Conservation (phyloP, 345 rosid genomes). For the Lepidium sativum region DNA sequence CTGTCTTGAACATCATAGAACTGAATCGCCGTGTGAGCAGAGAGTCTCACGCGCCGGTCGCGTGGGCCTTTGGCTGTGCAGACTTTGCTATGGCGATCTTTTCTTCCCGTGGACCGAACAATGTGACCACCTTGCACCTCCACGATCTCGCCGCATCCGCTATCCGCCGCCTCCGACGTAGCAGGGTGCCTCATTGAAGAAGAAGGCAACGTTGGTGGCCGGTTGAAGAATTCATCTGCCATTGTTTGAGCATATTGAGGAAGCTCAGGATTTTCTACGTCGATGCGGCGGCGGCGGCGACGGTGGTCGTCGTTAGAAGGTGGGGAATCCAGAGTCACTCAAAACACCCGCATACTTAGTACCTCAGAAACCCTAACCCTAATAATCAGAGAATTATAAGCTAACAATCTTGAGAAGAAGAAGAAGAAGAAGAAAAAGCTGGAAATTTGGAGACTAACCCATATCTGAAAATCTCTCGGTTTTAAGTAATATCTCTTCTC, state of each 20-base stretch:
- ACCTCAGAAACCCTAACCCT: constrained; percentile 27
- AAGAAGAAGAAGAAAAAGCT: constrained; percentile 9
- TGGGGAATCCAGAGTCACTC: constrained; percentile 31
- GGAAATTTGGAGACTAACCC: constrained; percentile 18
- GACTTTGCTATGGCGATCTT: constrained; percentile 94
- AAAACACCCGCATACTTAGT: constrained; percentile 20
- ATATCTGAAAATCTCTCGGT: neutral
- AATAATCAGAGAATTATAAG: neutral
- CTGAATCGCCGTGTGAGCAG: constrained; percentile 91
- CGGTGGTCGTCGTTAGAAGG: constrained; percentile 20
- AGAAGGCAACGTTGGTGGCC: constrained; percentile 40
- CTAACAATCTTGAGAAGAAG: neutral
- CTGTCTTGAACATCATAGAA: constrained; percentile 97
- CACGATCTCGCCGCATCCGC: constrained; percentile 64
- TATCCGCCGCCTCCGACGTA: constrained; percentile 30
- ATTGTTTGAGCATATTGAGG: constrained; percentile 33
- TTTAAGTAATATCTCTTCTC: neutral
- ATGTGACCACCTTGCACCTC: constrained; percentile 99
- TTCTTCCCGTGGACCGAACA: constrained; percentile 85
- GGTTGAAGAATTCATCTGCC: constrained; percentile 41
- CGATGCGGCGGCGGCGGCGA: constrained; percentile 21
- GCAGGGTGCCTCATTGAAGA: constrained; percentile 27
- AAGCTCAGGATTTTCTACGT: constrained; percentile 26
- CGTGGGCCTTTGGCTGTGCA: constrained; percentile 92
- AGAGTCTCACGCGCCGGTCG: constrained; percentile 91